These are phyloP conservation scores for Pharnaceum exiguum DNA, from an alignment of 148 eudicot genomes.

Conservation along the genomic window DNA sequence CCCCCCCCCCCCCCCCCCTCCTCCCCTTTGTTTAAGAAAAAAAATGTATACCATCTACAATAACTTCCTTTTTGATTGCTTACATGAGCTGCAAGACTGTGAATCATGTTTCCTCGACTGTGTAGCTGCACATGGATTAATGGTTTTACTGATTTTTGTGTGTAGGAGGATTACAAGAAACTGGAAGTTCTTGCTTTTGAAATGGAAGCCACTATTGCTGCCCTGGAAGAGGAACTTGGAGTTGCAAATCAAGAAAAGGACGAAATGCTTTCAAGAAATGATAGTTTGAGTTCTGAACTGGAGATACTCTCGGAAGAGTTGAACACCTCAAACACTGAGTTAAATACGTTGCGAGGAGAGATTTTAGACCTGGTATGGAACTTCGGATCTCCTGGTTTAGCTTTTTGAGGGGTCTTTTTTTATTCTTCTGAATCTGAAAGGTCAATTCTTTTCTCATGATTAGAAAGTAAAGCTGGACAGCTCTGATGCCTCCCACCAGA, in stretches of 20 bases:
- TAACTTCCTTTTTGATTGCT: not conserved
- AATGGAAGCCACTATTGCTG: conserved; percentile 91
- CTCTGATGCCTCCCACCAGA: conserved; percentile 37
- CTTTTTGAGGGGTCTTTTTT: conserved; percentile 1
- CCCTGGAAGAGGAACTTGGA: conserved; percentile 72
- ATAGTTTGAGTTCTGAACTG: conserved; percentile 58
- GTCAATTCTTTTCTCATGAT: conserved; percentile 12
- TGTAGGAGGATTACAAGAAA: conserved; percentile 73
- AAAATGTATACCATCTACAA: too few species aligned
- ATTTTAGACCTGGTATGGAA: conserved; percentile 59
- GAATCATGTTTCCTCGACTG: not conserved
- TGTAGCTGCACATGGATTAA: not conserved
- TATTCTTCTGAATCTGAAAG: not conserved
- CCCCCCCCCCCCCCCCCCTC: too few species aligned
- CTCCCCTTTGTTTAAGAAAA: too few species aligned
- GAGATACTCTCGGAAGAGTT: conserved; percentile 52
- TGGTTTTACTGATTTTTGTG: conserved; percentile 4
- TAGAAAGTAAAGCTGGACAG: conserved; percentile 61
- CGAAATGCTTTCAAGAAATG: conserved; percentile 42
- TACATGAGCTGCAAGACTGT: not conserved
- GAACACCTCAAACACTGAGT: conserved; percentile 45
- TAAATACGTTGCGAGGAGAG: conserved; percentile 47
- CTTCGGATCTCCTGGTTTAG: not conserved
- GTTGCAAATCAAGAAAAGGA: conserved; percentile 59
- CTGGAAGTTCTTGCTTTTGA: conserved; percentile 96